phyloP scores from a whole-genome alignment of 495 filamentous ascomycete species.

The Aeminium ludgeri region DNA sequence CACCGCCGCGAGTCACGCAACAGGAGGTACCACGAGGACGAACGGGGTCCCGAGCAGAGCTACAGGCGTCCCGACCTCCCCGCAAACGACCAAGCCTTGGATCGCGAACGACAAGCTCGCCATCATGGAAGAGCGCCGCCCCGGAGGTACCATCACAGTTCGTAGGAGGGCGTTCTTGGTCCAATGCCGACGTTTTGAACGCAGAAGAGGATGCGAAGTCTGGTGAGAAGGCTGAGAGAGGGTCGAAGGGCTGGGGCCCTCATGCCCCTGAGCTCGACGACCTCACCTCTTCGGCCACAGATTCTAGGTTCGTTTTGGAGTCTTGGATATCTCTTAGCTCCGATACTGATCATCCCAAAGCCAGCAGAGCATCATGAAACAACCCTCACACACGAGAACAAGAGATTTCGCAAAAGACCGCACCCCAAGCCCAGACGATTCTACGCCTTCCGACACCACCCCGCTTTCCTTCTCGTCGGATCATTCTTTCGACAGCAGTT shows the following conservation, averaged over 20 bases:
- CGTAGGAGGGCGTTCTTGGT: conserved; percentile 14
- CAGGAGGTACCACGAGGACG: conserved; percentile 5
- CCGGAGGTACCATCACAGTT: conserved; percentile 16
- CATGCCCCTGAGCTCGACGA: no score
- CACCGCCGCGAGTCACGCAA: background rate
- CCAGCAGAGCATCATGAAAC: no score
- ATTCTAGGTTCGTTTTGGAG: no score
- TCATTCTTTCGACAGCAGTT: conserved; percentile 10
- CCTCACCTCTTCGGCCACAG: no score
- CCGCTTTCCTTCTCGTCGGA: background rate
- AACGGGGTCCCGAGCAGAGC: background rate
- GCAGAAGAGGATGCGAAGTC: background rate
- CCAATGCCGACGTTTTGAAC: conserved; percentile 15
- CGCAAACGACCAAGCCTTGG: conserved; percentile 4
- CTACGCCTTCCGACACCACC: background rate
- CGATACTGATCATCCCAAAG: no score
- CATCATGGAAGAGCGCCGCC: conserved; percentile 14
- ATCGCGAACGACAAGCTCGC: conserved; percentile 10
- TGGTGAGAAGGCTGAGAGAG: background rate
- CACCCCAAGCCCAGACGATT: background rate
- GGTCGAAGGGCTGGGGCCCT: no score
- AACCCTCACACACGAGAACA: background rate
- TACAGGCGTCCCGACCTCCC: background rate
- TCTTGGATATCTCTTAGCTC: no score
- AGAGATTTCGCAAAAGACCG: background rate